Evolutionary conservation across 2,329 filamentous ascomycete genomes (phyloP).

Genomic region (Apiospora arundinis): DNA sequence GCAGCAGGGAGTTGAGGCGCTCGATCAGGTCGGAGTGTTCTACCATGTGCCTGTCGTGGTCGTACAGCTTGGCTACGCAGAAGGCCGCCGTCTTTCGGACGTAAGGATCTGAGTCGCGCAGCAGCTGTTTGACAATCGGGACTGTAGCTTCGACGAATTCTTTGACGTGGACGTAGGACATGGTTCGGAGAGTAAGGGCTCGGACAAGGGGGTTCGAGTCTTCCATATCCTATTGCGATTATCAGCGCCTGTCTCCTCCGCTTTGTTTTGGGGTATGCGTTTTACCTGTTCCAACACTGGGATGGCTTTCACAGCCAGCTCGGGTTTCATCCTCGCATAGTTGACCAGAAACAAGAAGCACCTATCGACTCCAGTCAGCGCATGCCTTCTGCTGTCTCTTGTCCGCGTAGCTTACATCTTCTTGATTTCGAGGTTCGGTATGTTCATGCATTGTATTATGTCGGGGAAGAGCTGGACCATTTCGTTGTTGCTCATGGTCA

Average conservation of each 20-base stretch:
- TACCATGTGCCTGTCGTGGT: slow-evolving; percentile 90
- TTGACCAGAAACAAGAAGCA: slow-evolving; percentile 98
- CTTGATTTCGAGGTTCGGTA: slow-evolving; percentile 96
- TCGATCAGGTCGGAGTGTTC: slow-evolving; percentile 93
- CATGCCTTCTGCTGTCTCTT: neutral
- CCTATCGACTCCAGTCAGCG: slow-evolving; percentile 59
- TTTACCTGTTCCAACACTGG: slow-evolving; percentile 82
- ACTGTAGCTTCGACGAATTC: slow-evolving; percentile 95
- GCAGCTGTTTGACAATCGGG: slow-evolving; percentile 79
- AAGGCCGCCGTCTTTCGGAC: slow-evolving; percentile 97
- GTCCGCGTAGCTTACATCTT: slow-evolving; percentile 76
- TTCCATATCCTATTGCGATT: slow-evolving; percentile 77
- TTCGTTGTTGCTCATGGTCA: slow-evolving; percentile 99
- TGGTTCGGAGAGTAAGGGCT: slow-evolving; percentile 89
- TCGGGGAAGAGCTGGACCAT: slow-evolving; percentile 98
- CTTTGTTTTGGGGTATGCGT: neutral
- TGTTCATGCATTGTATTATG: slow-evolving; percentile 93
- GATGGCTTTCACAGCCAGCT: slow-evolving; percentile 91
- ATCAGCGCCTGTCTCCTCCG: neutral
- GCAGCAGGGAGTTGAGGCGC: slow-evolving; percentile 83
- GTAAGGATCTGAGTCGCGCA: slow-evolving; percentile 90
- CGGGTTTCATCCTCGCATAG: slow-evolving; percentile 92
- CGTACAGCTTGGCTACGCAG: slow-evolving; percentile 96
- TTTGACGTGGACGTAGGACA: slow-evolving; percentile 96
- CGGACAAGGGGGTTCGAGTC: slow-evolving; percentile 91